Evolutionary conservation across 108 stramenopile species (phyloP), one percentile per base, ranked within the genome.

Genomic region (Nannochloropsis salina): DNA sequence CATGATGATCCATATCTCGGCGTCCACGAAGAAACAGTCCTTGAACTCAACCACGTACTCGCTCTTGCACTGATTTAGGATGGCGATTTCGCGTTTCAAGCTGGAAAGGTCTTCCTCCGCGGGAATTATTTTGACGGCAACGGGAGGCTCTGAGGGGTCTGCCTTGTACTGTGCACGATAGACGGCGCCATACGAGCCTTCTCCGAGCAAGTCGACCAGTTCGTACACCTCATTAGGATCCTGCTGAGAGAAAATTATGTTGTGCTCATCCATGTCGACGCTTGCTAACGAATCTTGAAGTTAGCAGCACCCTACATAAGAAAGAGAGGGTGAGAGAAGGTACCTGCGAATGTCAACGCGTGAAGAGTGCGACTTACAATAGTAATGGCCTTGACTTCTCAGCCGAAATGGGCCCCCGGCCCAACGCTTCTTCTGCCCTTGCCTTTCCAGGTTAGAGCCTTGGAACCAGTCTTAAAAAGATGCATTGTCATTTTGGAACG

Each of bases 91-190:
- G 21, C 89, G 81, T 44, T 85, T 74, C 44, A 91, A 81, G 44
- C 83, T 45, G 40, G 42, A 83, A 41, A 90, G 44, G 42, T 91
- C 89, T 9, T 85, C 87, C 41, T 91, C 91, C 20, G 83, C 90
- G n/a, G 91, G 91, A 40, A 91, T 89, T 31, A 91, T 91, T 74
- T 91, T 91, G 9, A 91, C 90, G 9, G 91, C 91, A n/a, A 89
- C 86, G 47, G 47, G 47, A 15, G 47, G 47, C 84, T 91, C 89
- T 80, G 11, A 20, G 6, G n/a, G 83, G 44, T 90, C 84, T 12
- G 80, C 42, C 41, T 84, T 22, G 40, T 85, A 43, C 44, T 90
- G 84, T 20, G 89, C 91, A 11, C 87, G 83, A 84, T 91, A 91
- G 2, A 91, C 91, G 1, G 90, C 90, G 44, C 91, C 91, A 42